Percentiles rank a stretch among this genome's conserved stretches.
These are phyloP conservation scores for Talaromyces marneffei DNA, from an alignment of 2,329 filamentous ascomycete species.

Conservation along the genomic window DNA sequence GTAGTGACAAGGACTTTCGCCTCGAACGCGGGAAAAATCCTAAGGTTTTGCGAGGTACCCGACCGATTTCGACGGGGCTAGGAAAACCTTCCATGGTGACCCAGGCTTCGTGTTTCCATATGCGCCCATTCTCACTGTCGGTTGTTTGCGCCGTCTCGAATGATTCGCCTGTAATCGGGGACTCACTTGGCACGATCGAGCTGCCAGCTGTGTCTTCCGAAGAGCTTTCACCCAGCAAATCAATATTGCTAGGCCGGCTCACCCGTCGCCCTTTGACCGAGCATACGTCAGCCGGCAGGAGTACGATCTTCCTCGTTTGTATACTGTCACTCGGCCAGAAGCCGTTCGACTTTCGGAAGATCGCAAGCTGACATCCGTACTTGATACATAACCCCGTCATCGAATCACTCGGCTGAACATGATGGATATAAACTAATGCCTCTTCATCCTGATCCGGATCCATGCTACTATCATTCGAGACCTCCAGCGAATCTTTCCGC, in stretches of 20 bases:
- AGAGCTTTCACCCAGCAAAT: constrained; percentile 24
- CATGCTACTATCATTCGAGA: constrained; percentile 19
- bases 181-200: constrained; percentile 26
- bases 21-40: constrained; percentile 88
- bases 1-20: constrained; percentile 63
- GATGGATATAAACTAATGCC: constrained; percentile 84
- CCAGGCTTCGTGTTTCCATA: constrained; percentile 87
- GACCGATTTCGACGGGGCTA: constrained; percentile 74
- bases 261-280: constrained; percentile 67
- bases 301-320: constrained; percentile 72
- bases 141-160: constrained; percentile 17
- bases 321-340: constrained; percentile 93
- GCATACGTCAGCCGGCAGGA: constrained; percentile 85
- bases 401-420: constrained; percentile 75
- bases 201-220: constrained; percentile 31
- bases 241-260: constrained; percentile 24
- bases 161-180: constrained; percentile 10
- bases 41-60: constrained; percentile 71
- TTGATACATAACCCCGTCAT: constrained; percentile 85
- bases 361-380: constrained; percentile 78
- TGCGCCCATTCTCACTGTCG: constrained; percentile 53
- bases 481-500: constrained; percentile 41
- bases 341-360: constrained; percentile 80
- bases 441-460: constrained; percentile 58
- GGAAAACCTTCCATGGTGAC: constrained; percentile 68